phyloP scores from a whole-genome alignment of 1,139 yeast genomes.

The Kluyveromyces sp. region DNA sequence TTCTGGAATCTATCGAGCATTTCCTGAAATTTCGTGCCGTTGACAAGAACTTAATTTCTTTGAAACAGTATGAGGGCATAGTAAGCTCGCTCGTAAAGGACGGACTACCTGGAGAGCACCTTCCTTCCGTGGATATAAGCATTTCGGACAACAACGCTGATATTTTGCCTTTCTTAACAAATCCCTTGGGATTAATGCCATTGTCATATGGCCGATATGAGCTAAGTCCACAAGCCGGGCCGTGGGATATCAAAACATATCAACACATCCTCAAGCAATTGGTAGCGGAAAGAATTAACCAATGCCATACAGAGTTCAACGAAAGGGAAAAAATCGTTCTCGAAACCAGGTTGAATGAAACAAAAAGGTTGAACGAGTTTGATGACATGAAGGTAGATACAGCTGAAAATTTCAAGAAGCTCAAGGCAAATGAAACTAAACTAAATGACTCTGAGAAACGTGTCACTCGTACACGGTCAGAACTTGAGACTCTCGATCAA shows the following conservation, averaged over 20 bases:
- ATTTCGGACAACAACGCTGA: neutral
- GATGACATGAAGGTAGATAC: constrained; percentile 45
- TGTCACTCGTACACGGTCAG: constrained; percentile 39
- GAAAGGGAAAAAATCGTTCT: constrained; percentile 30
- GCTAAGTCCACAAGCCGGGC: constrained; percentile 15
- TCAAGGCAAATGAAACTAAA: constrained; percentile 44
- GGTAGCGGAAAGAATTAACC: constrained; percentile 35
- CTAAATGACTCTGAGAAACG: constrained; percentile 44
- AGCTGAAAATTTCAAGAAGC: constrained; percentile 42
- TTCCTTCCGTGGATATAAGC: constrained; percentile 7
- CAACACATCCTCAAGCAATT: constrained; percentile 39
- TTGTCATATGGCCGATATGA: constrained; percentile 6
- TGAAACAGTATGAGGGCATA: constrained; percentile 3
- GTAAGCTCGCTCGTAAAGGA: neutral
- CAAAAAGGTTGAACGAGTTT: constrained; percentile 42
- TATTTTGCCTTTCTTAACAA: constrained; percentile 6
- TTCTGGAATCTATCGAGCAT: constrained; percentile 22
- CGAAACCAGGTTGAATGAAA: constrained; percentile 38
- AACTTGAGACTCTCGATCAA: constrained; percentile 27
- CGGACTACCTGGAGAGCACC: neutral
- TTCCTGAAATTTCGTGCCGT: constrained; percentile 19
- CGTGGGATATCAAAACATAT: constrained; percentile 32
- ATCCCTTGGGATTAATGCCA: constrained; percentile 5
- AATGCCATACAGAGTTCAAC: constrained; percentile 33
- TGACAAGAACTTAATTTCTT: constrained; percentile 2